Evolutionary conservation across 1,284 basidiomycete genomes (phyloP).

Genomic region (Earliella scabrosa): DNA sequence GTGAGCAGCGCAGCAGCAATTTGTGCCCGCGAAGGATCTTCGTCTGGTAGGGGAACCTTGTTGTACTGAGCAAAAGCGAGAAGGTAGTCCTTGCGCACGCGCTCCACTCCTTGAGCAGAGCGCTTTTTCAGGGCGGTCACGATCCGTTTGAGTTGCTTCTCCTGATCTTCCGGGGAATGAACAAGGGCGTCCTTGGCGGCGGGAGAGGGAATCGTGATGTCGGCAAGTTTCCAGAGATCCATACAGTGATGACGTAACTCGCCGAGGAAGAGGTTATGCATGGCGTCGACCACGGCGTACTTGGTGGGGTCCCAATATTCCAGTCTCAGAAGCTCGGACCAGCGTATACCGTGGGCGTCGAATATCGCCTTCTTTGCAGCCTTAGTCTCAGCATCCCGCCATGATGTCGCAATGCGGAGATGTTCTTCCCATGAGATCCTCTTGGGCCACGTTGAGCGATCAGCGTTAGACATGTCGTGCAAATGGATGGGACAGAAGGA

Average conservation of each 20-base stretch:
- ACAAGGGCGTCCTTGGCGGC: too few relatives aligned
- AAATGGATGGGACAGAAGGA: conserved; percentile 11
- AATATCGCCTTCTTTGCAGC: conserved; percentile 26
- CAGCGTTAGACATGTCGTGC: conserved; percentile 4
- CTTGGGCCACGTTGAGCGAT: conserved; percentile 4
- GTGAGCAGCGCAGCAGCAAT: background rate
- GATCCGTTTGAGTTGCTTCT: background rate
- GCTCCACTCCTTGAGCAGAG: background rate
- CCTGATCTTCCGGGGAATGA: background rate
- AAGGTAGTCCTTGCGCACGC: background rate
- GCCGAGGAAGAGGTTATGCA: background rate
- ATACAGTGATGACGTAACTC: background rate
- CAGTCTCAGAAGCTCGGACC: conserved; percentile 39
- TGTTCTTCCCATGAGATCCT: conserved; percentile 7
- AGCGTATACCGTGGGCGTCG: conserved; percentile 35
- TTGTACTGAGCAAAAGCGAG: background rate
- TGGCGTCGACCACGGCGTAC: conserved; percentile 13
- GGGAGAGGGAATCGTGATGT: background rate
- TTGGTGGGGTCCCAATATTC: too few relatives aligned
- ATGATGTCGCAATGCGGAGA: conserved; percentile 27
- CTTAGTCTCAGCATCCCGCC: conserved; percentile 32
- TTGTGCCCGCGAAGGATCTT: background rate
- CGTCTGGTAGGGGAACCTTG: background rate
- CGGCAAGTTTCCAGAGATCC: background rate
- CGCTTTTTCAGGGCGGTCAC: background rate